Evolutionary conservation across 192 early-diverging fungal genomes (phyloP).

Genomic region (Coemansia sp.): DNA sequence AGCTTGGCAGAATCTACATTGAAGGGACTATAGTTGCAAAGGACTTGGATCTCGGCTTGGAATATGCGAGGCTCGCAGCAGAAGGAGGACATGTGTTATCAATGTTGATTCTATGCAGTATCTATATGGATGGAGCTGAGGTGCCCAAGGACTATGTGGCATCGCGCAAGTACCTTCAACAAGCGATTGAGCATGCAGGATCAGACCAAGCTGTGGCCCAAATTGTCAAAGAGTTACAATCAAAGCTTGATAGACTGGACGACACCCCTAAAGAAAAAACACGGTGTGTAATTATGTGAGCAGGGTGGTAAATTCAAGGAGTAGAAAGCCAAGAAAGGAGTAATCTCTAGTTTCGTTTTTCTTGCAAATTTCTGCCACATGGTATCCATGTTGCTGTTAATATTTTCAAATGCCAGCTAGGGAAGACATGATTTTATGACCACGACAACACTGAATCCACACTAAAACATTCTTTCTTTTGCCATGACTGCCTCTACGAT

Average conservation of each 20-base stretch:
- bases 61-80: constrained; percentile 39
- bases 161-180: constrained; percentile 13
- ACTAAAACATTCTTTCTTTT: too few relatives aligned
- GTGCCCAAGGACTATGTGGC: constrained; percentile 7
- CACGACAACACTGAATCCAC: too few relatives aligned
- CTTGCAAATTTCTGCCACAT: too few relatives aligned
- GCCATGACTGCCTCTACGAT: too few relatives aligned
- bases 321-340: too few relatives aligned
- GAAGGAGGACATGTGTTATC: constrained; percentile 27
- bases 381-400: too few relatives aligned
- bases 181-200: constrained; percentile 20
- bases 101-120: constrained; percentile 31
- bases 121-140: constrained; percentile 25
- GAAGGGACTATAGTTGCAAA: constrained; percentile 27
- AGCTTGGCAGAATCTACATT: constrained; percentile 31
- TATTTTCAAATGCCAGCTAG: too few relatives aligned
- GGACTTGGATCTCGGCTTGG: constrained; percentile 23
- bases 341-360: too few relatives aligned
- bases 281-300: constrained; percentile 24
- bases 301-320: neutral
- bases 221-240: constrained; percentile 14
- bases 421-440: too few relatives aligned
- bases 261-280: neutral
- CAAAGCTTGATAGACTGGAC: constrained; percentile 8
- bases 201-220: constrained; percentile 8